Percentiles rank a stretch among this genome's conserved stretches.
phyloP scores from a whole-genome alignment of 176 grass and related monocot genomes.

The Triticum turgidum region DNA sequence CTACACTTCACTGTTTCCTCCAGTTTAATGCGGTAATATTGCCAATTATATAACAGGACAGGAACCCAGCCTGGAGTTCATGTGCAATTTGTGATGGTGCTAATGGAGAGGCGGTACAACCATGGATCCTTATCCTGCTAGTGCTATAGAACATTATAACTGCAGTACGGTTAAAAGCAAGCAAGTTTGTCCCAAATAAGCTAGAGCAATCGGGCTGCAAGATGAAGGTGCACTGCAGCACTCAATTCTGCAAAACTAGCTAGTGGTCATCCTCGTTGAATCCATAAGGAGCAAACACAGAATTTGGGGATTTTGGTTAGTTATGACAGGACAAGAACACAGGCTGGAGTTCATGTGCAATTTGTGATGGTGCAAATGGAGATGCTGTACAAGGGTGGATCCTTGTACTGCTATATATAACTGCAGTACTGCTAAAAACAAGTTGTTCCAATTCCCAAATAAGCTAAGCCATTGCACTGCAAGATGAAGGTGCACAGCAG shows the following conservation, averaged over 20 bases:
- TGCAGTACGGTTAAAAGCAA: not conserved
- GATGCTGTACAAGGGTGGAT: not conserved
- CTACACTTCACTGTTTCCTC: constrained; percentile 7
- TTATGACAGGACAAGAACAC: constrained; percentile 5
- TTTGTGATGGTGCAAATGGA: constrained; percentile 20
- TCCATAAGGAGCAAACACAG: not conserved
- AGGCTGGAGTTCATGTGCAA: constrained; percentile 23
- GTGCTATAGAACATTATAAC: not conserved
- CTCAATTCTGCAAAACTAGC: not conserved
- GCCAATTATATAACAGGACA: constrained; percentile 5
- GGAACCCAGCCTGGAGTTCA: constrained; percentile 27
- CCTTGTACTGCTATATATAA: not conserved
- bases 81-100: constrained; percentile 10
- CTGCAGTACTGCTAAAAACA: constrained; percentile 9
- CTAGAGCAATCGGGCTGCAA: constrained; percentile 1
- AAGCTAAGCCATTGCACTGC: constrained; percentile 5
- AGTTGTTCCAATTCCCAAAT: not conserved
- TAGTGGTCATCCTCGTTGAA: not conserved
- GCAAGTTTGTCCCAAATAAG: not conserved
- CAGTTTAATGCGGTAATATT: constrained; percentile 20
- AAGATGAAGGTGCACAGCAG: constrained; percentile 6
- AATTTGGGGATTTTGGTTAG: not conserved
- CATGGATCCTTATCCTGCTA: not conserved
- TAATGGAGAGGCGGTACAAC: constrained; percentile 7
- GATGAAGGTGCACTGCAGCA: constrained; percentile 16